Evolutionary conservation across 345 rosid genomes (phyloP), one percentile per base, ranked within the genome.

Genomic region (Ailanthus altissimus): DNA sequence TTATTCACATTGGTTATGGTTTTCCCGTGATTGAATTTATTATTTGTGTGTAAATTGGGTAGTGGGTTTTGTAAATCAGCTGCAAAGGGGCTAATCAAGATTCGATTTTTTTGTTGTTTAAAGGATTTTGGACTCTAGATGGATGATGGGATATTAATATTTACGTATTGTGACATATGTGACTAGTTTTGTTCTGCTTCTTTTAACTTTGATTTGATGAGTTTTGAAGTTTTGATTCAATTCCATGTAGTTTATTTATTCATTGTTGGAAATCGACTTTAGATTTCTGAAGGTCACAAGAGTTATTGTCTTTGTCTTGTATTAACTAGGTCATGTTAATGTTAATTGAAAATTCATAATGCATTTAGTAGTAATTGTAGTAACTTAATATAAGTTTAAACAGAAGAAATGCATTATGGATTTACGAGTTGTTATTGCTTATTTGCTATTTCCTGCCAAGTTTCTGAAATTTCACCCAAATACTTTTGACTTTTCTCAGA

Each of bases 11-110:
- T 54, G 64, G 21, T 73, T 61, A 12, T 46, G 46, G 45, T 38
- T 47, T 57, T 56, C 32, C n/a, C 49, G 40, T 10, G 7, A 72
- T 72, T 58, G 42, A 45, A 28, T 16, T 20, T 28, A 25, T 1
- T 13, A 47, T 40, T 58, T 42, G 66, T 43, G 21, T 70, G 23
- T 53, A 72, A 40, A 72, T 72, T 53, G 26, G 38, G 38, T 50
- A 7, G 16, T 25, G 45, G 67, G 53, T 58, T 46, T 36, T 74
- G 42, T 74, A 47, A 74, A 74, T 61, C 46, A 74, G 14, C 14
- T 12, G 46, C 54, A 60, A 16, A 42, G 67, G 67, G 46, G 28
- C 38, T 26, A 40, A 28, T 20, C 26, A 74, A 32, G 58, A 74
- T 60, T 73, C 16, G 70, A 36, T 47, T 21, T 50, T 18, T 14